Evolutionary conservation across 2,329 filamentous ascomycete species (phyloP), one percentile per base, ranked within the genome.

Genomic region (Botrytis sinoallii): DNA sequence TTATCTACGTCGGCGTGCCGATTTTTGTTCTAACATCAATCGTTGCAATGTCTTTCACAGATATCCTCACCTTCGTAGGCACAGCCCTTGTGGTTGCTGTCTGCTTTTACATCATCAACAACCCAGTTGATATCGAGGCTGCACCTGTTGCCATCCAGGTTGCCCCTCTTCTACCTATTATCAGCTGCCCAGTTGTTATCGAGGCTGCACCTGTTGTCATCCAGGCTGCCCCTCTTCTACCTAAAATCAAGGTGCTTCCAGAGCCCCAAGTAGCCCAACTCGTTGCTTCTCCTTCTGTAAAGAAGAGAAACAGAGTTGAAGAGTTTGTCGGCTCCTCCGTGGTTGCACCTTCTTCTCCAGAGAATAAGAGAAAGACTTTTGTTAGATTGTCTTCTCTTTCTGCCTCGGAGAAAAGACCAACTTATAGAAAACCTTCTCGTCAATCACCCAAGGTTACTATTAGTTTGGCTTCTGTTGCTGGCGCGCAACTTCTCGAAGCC

Each of bases 1-100:
- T 57, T 25, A 29, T 52, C 57, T 35, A 14, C 20, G 22, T 72
- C 71, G 71, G 71, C 71, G 71, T 61, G 64, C 71, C 71, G 63
- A 69, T 69, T 72, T 32, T 68, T 69, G 52, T 46, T 68, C 18
- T 22, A 46, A 59, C 71, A 46, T 38, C 40, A 60, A 69, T 72
- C 64, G n/a, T 16, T 32, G 38, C 63, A 61, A 72, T 72, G 71
- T 69, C 63, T 3, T 72, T 68, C 42, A 5, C 18, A 2, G 14
- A 32, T 12, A 16, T 69, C 12, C n/a, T 72, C 7, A 32, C 44
- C 16, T 42, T 55, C 48, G 42, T 72, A 60, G 63, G 65, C 48
- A 55, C 22, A 29, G 42, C 44, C 71, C 25, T 68, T 3, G n/a
- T 57, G 48, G 48, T 69, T 59, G 66, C 66, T 60, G 48, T 32